Evolutionary conservation across 371 early-diverging fungal species (phyloP).

Genomic region (Zychaea mexicana): DNA sequence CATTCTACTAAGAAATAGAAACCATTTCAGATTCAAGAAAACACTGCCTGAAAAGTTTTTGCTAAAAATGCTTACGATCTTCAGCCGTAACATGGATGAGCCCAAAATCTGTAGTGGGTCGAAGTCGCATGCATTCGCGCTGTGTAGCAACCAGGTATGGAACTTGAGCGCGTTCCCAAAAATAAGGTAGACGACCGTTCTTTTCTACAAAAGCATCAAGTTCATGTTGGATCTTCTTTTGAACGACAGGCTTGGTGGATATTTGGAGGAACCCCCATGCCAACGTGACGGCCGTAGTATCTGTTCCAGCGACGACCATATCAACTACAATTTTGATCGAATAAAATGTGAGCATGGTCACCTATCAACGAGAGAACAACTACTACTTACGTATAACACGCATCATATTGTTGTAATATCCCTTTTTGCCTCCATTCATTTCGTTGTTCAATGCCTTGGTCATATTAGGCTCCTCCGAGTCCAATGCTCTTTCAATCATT

Average conservation of each 20-base stretch:
- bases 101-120: too few species aligned
- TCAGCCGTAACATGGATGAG: too few species aligned
- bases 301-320: slow-evolving; percentile 17
- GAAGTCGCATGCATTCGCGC: too few species aligned
- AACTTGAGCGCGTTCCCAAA: too few species aligned
- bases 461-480: background rate
- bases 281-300: slow-evolving; percentile 13
- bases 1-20: background rate
- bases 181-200: too few species aligned
- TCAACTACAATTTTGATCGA: slow-evolving; percentile 1
- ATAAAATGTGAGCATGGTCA: background rate
- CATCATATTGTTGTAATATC: background rate
- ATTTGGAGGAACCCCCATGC: slow-evolving; percentile 13
- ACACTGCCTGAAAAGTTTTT: background rate
- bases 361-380: too few species aligned
- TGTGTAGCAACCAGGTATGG: too few species aligned
- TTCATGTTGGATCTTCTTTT: slow-evolving; percentile 16
- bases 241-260: slow-evolving; percentile 17
- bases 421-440: background rate
- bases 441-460: background rate
- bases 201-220: too few species aligned
- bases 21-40: background rate
- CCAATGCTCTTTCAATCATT: background rate
- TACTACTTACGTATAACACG: background rate
- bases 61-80: slow-evolving; percentile 22